Percentiles rank a stretch among this genome's conserved stretches.
Evolutionary conservation across 2,329 filamentous ascomycete genomes (phyloP).

Genomic region (Arthrobotrys sinensis): DNA sequence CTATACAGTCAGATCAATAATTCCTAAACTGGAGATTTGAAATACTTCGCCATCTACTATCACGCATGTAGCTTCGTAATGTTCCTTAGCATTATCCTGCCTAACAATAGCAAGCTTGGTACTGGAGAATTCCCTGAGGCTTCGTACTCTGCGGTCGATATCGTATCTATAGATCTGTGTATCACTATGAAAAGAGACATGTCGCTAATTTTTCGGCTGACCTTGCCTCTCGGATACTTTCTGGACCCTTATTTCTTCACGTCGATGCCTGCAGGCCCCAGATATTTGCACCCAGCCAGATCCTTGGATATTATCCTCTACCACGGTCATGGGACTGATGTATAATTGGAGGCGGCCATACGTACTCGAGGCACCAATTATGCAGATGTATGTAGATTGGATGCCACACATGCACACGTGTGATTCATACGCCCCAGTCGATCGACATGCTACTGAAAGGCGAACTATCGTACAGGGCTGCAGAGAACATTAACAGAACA

Average conservation of each 20-base stretch:
- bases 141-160: constrained; percentile 55
- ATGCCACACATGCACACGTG: constrained; percentile 51
- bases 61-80: constrained; percentile 56
- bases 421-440: constrained; percentile 47
- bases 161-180: constrained; percentile 3
- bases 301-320: constrained; percentile 31
- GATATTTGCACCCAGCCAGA: constrained; percentile 23
- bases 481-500: constrained; percentile 44
- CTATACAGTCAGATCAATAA: constrained; percentile 55
- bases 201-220: constrained; percentile 38
- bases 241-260: constrained; percentile 37
- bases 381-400: constrained; percentile 28
- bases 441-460: constrained; percentile 32
- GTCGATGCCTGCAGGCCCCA: constrained; percentile 40
- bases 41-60: constrained; percentile 55
- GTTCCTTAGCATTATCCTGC: constrained; percentile 4
- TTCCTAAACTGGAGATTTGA: constrained; percentile 51
- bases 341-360: constrained; percentile 22
- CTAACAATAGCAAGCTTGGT: constrained; percentile 54
- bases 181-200: constrained; percentile 11
- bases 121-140: constrained; percentile 16
- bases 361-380: constrained; percentile 41
- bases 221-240: constrained; percentile 51
- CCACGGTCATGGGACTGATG: constrained; percentile 43
- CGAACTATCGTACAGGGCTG: constrained; percentile 20